Conservation (phyloP, 768 basidiomycete genomes). For the Kwoniella shandongensis region DNA sequence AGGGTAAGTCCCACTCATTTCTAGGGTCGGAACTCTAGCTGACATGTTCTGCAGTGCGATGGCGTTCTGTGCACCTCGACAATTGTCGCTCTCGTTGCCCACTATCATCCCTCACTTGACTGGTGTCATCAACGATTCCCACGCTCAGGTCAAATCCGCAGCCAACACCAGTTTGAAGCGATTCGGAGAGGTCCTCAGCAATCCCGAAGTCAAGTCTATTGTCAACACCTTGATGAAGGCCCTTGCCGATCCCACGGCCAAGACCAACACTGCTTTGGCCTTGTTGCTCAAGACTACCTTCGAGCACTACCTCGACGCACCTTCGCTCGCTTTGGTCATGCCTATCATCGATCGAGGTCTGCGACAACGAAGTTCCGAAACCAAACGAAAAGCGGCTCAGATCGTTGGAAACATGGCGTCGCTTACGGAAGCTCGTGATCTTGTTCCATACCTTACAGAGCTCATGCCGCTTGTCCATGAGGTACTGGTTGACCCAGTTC, state of each 20-base stretch:
- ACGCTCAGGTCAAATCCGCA: constrained; percentile 87
- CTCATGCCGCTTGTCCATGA: constrained; percentile 86
- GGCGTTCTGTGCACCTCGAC: constrained; percentile 96
- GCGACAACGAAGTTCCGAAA: constrained; percentile 86
- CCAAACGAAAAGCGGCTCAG: constrained; percentile 91
- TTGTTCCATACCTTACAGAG: constrained; percentile 86
- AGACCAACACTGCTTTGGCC: constrained; percentile 80
- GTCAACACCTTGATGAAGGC: constrained; percentile 89
- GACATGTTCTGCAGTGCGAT: constrained; percentile 61
- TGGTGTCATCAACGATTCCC: constrained; percentile 91
- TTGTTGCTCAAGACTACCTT: constrained; percentile 90
- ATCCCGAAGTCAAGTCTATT: constrained; percentile 91
- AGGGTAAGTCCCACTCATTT: too few species aligned
- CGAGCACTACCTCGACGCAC: constrained; percentile 96
- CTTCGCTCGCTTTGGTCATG: constrained; percentile 91
- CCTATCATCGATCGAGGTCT: constrained; percentile 93
- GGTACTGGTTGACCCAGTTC: constrained; percentile 94
- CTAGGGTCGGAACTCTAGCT: neutral
- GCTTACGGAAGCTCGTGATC: constrained; percentile 61
- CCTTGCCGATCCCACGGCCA: constrained; percentile 82
- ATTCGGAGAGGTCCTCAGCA: constrained; percentile 97
- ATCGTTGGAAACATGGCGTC: constrained; percentile 88
- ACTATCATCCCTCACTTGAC: constrained; percentile 96
- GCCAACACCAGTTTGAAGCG: constrained; percentile 95
- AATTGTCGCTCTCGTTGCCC: constrained; percentile 89